Conservation (phyloP, 169 alveolate species). For the Eimeria mitis region DNA sequence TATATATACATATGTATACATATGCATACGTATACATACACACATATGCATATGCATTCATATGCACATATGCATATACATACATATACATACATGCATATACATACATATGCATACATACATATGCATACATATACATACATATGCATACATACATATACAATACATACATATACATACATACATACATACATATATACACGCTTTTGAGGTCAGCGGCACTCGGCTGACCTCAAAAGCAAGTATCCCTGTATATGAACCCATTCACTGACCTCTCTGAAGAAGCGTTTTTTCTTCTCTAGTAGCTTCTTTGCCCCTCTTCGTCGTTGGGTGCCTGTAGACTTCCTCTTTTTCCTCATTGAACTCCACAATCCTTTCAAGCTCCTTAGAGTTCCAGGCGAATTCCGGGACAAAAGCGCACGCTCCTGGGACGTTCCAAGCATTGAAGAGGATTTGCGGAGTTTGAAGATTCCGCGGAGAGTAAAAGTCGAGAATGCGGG, state of each 20-base stretch:
- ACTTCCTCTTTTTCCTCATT: conserved; percentile 9
- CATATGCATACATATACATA: too few species aligned
- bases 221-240: too few species aligned
- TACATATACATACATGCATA: too few species aligned
- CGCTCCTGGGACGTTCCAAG: conserved; percentile 60
- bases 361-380: conserved; percentile 17
- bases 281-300: background rate
- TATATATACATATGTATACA: too few species aligned
- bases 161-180: too few species aligned
- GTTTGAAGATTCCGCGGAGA: conserved; percentile 57
- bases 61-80: too few species aligned
- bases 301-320: conserved; percentile 41
- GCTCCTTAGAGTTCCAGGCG: background rate
- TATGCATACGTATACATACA: too few species aligned
- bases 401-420: conserved; percentile 52
- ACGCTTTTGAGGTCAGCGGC: too few species aligned
- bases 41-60: too few species aligned
- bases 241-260: background rate
- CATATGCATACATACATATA: too few species aligned
- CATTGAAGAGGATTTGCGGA: conserved; percentile 36
- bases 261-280: conserved; percentile 22
- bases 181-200: too few species aligned
- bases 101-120: too few species aligned
- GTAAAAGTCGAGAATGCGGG: conserved; percentile 42
- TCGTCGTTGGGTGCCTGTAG: conserved; percentile 23